Conservation (phyloP, 163 green algal genomes). For the Scenedesmus sp. region DNA sequence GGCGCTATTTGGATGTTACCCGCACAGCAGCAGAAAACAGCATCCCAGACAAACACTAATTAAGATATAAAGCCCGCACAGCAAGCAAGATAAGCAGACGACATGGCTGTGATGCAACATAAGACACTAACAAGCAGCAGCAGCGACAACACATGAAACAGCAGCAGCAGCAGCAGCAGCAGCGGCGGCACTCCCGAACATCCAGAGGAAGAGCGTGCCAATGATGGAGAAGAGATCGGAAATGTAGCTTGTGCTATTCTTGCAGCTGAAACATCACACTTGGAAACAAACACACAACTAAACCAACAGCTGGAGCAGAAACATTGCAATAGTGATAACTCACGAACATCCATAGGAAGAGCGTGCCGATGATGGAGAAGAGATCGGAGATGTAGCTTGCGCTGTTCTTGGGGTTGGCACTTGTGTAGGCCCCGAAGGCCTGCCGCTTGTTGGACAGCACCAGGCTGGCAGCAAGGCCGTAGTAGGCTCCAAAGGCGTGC, state of each 20-base stretch:
- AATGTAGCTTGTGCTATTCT: slow-evolving; percentile 62
- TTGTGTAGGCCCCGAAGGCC: slow-evolving; percentile 32
- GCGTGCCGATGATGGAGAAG: slow-evolving; percentile 71
- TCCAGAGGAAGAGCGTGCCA: slow-evolving; percentile 72
- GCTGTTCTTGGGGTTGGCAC: slow-evolving; percentile 68
- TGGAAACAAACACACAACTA: not conserved
- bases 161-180: not conserved
- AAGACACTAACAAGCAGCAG: not conserved
- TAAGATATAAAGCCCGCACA: not conserved
- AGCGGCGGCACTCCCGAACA: slow-evolving; percentile 36
- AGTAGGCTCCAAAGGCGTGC: slow-evolving; percentile 78
- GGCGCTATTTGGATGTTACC: too few species aligned
- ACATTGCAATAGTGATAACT: not conserved
- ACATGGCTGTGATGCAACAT: not conserved
- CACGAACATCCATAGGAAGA: slow-evolving; percentile 76
- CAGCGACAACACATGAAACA: not conserved
- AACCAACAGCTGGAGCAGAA: not conserved
- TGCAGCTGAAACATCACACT: slow-evolving; percentile 49
- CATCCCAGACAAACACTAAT: not conserved
- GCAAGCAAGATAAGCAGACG: not conserved
- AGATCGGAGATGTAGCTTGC: slow-evolving; percentile 61
- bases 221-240: slow-evolving; percentile 67
- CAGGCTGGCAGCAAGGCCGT: slow-evolving; percentile 59
- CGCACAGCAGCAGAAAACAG: too few species aligned
- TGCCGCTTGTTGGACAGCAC: slow-evolving; percentile 48